Evolutionary conservation across 768 basidiomycete species (phyloP).

Genomic region (Hebeloma cylindrosporum): DNA sequence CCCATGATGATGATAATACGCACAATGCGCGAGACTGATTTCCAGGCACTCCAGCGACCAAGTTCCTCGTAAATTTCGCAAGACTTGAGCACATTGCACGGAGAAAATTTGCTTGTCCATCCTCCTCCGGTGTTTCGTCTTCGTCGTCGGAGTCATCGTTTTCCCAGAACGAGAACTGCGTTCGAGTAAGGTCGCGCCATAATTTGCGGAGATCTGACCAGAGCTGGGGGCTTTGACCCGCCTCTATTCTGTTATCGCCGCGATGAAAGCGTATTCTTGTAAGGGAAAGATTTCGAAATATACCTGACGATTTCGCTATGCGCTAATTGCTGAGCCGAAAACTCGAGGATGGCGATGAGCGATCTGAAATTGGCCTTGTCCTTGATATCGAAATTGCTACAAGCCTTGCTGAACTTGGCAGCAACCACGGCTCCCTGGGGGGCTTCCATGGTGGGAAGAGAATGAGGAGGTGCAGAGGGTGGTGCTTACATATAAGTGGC

Average conservation of each 20-base stretch:
- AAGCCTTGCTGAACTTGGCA: conserved; percentile 41
- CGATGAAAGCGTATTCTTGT: neutral
- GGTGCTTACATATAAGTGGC: conserved; percentile 21
- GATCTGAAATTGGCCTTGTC: conserved; percentile 30
- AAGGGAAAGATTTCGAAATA: neutral
- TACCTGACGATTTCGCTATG: conserved; percentile 42
- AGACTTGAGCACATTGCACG: conserved; percentile 48
- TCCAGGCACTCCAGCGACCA: conserved; percentile 70
- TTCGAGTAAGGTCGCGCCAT: conserved; percentile 54
- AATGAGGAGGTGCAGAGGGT: conserved; percentile 6
- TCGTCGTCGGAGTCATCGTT: conserved; percentile 46
- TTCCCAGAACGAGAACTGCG: conserved; percentile 53
- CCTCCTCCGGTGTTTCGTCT: conserved; percentile 18
- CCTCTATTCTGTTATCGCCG: conserved; percentile 24
- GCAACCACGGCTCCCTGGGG: conserved; percentile 21
- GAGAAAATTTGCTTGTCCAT: conserved; percentile 32
- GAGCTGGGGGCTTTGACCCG: conserved; percentile 44
- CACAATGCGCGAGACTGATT: conserved; percentile 78
- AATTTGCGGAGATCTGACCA: conserved; percentile 56
- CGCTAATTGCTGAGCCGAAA: conserved; percentile 51
- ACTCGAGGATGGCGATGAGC: conserved; percentile 46
- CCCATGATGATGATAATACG: conserved; percentile 30
- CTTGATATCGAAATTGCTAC: conserved; percentile 41
- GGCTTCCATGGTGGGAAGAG: conserved; percentile 21
- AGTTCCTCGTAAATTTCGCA: conserved; percentile 80